A percentile compares a stretch with the other conserved stretches of the same genome.
Conservation (phyloP, 2,329 filamentous ascomycete genomes). For the Trichophyton mentagrophytes region DNA sequence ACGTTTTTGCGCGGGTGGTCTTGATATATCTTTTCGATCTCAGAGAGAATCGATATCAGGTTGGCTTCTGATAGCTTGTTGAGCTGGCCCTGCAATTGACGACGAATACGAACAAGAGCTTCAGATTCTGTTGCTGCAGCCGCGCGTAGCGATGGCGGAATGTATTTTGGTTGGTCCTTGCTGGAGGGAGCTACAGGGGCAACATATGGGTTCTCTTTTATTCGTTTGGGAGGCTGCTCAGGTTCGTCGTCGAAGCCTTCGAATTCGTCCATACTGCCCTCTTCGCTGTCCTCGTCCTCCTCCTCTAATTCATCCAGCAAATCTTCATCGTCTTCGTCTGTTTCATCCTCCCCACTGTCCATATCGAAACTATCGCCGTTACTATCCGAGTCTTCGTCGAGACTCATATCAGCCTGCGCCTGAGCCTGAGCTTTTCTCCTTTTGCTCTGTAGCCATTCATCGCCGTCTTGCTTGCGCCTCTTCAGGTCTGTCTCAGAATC, state of each 20-base stretch:
- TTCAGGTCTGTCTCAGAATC: conserved; percentile 38
- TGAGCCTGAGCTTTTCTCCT: conserved; percentile 39
- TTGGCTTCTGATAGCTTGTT: conserved; percentile 91
- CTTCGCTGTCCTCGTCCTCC: conserved; percentile 12
- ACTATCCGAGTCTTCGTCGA: conserved; percentile 21
- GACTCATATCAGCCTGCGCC: conserved; percentile 18
- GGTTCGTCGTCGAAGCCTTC: conserved; percentile 27
- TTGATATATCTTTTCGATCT: conserved; percentile 72
- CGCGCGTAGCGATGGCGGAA: conserved; percentile 71
- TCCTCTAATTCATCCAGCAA: conserved; percentile 20
- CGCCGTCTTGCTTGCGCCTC: conserved; percentile 50
- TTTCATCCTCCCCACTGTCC: conserved; percentile 21
- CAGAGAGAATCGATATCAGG: conserved; percentile 66
- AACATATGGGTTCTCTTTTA: conserved; percentile 75
- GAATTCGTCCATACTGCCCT: conserved; percentile 27
- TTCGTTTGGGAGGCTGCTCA: conserved; percentile 21
- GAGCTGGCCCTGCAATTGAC: conserved; percentile 75
- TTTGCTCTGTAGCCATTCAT: conserved; percentile 48
- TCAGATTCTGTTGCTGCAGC: conserved; percentile 52
- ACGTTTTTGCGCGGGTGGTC: conserved; percentile 79
- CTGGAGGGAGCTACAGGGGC: conserved; percentile 44
- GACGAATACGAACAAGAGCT: conserved; percentile 53
- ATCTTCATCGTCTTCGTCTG: conserved; percentile 18
- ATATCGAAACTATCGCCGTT: conserved; percentile 25
- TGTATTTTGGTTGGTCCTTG: conserved; percentile 53